Conservation (phyloP, 192 early-diverging fungal species). For the Pilobolus umbonatus region DNA sequence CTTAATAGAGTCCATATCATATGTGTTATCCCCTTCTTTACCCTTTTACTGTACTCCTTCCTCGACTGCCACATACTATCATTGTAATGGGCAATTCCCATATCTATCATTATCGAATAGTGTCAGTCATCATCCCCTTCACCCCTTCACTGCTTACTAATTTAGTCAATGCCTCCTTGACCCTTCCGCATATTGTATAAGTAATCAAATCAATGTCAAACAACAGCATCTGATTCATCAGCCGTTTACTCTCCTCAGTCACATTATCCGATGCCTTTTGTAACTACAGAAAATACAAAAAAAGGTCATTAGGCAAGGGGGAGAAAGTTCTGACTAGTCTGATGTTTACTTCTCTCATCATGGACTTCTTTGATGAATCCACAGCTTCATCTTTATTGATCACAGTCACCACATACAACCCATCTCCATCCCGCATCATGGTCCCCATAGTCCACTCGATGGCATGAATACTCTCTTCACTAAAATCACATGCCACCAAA, state of each 20-base stretch:
- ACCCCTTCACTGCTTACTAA: constrained; percentile 9
- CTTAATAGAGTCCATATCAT: neutral
- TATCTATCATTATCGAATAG: constrained; percentile 29
- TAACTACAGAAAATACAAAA: constrained; percentile 17
- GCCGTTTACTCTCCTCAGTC: constrained; percentile 12
- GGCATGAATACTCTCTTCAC: constrained; percentile 44
- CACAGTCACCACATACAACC: constrained; percentile 41
- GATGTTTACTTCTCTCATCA: neutral
- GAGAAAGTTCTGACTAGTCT: neutral
- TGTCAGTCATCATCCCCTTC: too few species aligned
- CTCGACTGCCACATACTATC: constrained; percentile 45
- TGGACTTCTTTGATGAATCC: constrained; percentile 29
- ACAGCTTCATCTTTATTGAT: constrained; percentile 38
- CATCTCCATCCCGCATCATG: constrained; percentile 47
- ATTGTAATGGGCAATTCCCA: constrained; percentile 42
- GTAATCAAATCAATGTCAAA: constrained; percentile 27
- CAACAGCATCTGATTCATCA: constrained; percentile 30
- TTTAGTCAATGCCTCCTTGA: constrained; percentile 26
- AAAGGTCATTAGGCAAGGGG: neutral
- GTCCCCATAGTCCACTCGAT: constrained; percentile 47
- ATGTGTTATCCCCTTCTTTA: constrained; percentile 6
- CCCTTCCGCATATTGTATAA: constrained; percentile 25
- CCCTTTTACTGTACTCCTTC: constrained; percentile 43
- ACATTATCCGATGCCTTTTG: constrained; percentile 23
- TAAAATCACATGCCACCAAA: constrained; percentile 49